Evolutionary conservation across 2,329 filamentous ascomycete genomes (phyloP).

Genomic region (Penicillium expansum): DNA sequence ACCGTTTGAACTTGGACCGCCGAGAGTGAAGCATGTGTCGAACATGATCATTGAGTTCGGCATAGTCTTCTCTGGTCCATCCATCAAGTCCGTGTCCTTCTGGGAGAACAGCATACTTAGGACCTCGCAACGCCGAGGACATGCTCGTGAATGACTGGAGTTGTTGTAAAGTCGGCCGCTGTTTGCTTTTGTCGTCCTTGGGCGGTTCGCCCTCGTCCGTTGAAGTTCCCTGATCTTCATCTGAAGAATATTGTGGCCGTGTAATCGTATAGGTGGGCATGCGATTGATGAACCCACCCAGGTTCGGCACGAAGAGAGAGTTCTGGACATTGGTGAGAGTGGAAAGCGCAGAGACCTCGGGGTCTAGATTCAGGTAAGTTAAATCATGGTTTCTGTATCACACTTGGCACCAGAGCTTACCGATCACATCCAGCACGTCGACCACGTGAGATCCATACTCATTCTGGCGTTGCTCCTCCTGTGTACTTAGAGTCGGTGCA

Average conservation of each 20-base stretch:
- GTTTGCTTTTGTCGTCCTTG: conserved; percentile 24
- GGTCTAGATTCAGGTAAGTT: conserved; percentile 55
- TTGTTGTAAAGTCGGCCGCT: conserved; percentile 27
- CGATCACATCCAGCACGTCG: conserved; percentile 66
- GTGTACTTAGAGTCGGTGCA: conserved; percentile 12
- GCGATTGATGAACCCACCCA: conserved; percentile 73
- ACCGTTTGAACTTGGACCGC: conserved; percentile 73
- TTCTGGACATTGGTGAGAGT: conserved; percentile 89
- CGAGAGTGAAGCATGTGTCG: conserved; percentile 83
- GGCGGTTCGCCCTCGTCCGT: conserved; percentile 29
- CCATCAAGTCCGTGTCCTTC: conserved; percentile 69
- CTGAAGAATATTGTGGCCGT: conserved; percentile 44
- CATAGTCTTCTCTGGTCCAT: conserved; percentile 72
- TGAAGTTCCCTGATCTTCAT: conserved; percentile 28
- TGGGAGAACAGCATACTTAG: conserved; percentile 75
- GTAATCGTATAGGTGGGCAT: conserved; percentile 74
- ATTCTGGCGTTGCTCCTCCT: conserved; percentile 13
- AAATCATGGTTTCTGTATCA: conserved; percentile 1
- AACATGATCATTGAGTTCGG: conserved; percentile 79
- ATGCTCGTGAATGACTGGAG: conserved; percentile 55
- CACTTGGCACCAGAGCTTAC: conserved; percentile 45
- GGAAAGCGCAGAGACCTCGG: conserved; percentile 76
- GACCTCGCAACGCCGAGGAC: conserved; percentile 64
- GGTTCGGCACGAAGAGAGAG: conserved; percentile 77
- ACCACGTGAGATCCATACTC: conserved; percentile 64